Conservation (phyloP, 208 protist species). For the Crithidia acanthocephali region DNA sequence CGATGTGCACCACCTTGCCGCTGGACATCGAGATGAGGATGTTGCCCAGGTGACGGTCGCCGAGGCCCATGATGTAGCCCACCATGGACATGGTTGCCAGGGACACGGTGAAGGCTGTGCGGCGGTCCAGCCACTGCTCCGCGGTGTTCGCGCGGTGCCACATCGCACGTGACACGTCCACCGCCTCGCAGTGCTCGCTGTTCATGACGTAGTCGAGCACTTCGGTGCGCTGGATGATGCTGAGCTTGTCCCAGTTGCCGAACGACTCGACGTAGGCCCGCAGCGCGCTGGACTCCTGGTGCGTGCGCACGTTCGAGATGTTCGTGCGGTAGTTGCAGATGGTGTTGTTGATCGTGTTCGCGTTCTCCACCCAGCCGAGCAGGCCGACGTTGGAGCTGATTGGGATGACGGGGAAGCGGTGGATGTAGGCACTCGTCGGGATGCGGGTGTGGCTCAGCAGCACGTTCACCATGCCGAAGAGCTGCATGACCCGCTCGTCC, state of each 20-base stretch:
- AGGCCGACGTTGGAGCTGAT: conserved; percentile 98
- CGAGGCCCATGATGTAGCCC: conserved; percentile 94
- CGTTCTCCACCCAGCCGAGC: conserved; percentile 99
- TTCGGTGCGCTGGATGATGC: conserved; percentile 96
- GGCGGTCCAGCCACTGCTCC: conserved; percentile 98
- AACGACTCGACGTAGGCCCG: conserved; percentile 90
- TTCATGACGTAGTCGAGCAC: conserved; percentile 98
- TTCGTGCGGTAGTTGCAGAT: conserved; percentile 98
- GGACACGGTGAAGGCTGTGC: conserved; percentile 98
- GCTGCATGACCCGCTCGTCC: conserved; percentile 99
- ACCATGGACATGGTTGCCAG: conserved; percentile 99
- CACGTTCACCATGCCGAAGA: conserved; percentile 99
- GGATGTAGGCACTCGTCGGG: conserved; percentile 88
- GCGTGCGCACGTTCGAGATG: conserved; percentile 85
- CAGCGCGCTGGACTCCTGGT: conserved; percentile 84
- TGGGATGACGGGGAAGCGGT: conserved; percentile 98
- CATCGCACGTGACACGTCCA: conserved; percentile 90
- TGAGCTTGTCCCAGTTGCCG: conserved; percentile 89
- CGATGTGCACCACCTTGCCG: conserved; percentile 99
- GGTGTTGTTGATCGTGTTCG: conserved; percentile 98
- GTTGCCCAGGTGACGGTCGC: conserved; percentile 99
- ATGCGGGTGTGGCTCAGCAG: conserved; percentile 94
- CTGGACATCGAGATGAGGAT: conserved; percentile 98
- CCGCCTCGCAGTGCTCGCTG: conserved; percentile 89
- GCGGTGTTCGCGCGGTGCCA: conserved; percentile 98